phyloP scores from a whole-genome alignment of 768 basidiomycete genomes.

The Pisolithus albus region DNA sequence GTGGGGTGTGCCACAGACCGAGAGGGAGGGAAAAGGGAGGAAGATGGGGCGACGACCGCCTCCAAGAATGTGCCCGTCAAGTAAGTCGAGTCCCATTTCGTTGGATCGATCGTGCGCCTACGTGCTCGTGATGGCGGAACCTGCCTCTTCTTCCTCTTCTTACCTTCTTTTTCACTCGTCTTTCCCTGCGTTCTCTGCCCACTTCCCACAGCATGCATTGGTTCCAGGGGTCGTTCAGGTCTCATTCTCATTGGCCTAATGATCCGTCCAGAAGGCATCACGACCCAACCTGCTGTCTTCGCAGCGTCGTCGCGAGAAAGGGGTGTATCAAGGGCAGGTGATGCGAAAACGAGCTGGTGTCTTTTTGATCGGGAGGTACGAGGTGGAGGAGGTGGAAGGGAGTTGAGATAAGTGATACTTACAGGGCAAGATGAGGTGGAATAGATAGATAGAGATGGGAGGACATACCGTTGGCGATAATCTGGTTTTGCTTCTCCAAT shows the following conservation, averaged over 20 bases:
- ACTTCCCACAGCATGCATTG: slow-evolving; percentile 5
- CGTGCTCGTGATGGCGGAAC: slow-evolving; percentile 54
- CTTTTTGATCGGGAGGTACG: slow-evolving; percentile 29
- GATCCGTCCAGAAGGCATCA: slow-evolving; percentile 59
- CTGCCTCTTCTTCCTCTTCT: slow-evolving; percentile 41
- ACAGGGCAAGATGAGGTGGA: neutral
- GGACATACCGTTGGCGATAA: slow-evolving; percentile 50
- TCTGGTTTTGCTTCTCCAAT: slow-evolving; percentile 81
- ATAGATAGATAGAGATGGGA: neutral
- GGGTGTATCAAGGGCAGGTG: slow-evolving; percentile 48
- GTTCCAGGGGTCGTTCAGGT: slow-evolving; percentile 52
- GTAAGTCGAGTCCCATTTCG: slow-evolving; percentile 62
- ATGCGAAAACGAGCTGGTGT: slow-evolving; percentile 31
- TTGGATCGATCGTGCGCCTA: slow-evolving; percentile 63
- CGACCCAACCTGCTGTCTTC: slow-evolving; percentile 56
- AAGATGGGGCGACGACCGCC: slow-evolving; percentile 11
- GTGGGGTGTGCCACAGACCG: too few relatives aligned
- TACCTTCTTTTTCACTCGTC: slow-evolving; percentile 1
- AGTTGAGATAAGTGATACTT: slow-evolving; percentile 13
- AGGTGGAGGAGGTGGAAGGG: slow-evolving; percentile 24
- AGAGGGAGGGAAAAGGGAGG: neutral
- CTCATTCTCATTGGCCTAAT: slow-evolving; percentile 65
- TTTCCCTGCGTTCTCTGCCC: slow-evolving; percentile 10
- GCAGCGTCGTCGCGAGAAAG: slow-evolving; percentile 55
- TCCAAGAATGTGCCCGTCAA: slow-evolving; percentile 66